Evolutionary conservation across 176 grass and related monocot species (phyloP).

Genomic region (Tuctoria greenei): DNA sequence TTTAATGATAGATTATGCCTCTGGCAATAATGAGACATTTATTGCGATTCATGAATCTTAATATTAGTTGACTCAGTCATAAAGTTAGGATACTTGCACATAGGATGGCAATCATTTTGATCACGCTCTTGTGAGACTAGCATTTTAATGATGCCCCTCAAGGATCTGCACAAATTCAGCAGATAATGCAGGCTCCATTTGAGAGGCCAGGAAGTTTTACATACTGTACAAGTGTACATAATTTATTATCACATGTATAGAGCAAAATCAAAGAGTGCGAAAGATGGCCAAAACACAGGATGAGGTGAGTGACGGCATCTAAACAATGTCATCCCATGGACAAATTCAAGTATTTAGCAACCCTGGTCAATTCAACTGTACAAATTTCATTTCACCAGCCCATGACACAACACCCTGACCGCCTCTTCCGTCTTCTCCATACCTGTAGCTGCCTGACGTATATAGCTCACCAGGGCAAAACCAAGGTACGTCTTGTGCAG

Average conservation of each 20-base stretch:
- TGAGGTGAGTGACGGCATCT: neutral
- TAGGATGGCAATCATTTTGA: no score
- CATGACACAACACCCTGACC: neutral
- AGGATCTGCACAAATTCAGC: neutral
- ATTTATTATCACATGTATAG: neutral
- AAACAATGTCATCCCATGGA: neutral
- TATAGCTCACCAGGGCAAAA: neutral
- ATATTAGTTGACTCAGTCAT: no score
- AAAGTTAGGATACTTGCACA: no score
- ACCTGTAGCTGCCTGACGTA: neutral
- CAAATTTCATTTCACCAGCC: neutral
- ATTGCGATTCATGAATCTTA: no score
- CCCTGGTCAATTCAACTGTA: constrained; percentile 34
- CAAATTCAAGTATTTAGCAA: neutral
- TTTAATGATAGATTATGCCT: no score
- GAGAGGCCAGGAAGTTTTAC: neutral
- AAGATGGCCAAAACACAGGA: neutral
- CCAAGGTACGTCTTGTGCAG: neutral
- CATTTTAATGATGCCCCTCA: neutral
- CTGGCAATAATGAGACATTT: no score
- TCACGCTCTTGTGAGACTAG: no score
- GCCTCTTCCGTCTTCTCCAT: neutral
- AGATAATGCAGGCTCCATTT: neutral
- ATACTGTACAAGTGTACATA: no score
- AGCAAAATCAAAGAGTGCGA: neutral